These are phyloP conservation scores for Fusarium tuaranense DNA, from an alignment of 2,329 filamentous ascomycete species.

Conservation along the genomic window DNA sequence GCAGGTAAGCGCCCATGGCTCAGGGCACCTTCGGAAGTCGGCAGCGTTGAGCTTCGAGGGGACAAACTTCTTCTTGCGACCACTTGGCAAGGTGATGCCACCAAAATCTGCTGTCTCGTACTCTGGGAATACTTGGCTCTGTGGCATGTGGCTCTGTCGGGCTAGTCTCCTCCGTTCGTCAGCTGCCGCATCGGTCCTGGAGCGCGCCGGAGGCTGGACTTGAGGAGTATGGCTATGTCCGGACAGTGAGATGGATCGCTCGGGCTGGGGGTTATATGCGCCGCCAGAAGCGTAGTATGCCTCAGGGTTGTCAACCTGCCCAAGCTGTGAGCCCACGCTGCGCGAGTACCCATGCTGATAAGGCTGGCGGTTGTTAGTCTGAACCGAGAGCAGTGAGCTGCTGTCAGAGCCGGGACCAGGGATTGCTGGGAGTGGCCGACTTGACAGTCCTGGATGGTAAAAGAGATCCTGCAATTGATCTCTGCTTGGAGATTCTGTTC, in stretches of 20 bases:
- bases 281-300: slow-evolving; percentile 57
- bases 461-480: slow-evolving; percentile 91
- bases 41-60: slow-evolving; percentile 83
- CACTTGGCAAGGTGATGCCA: slow-evolving; percentile 83
- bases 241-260: slow-evolving; percentile 84
- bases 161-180: slow-evolving; percentile 70
- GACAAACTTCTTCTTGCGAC: slow-evolving; percentile 84
- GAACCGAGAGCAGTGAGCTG: slow-evolving; percentile 62
- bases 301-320: slow-evolving; percentile 60
- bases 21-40: slow-evolving; percentile 86
- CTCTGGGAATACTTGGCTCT: slow-evolving; percentile 65
- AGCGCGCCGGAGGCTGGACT: slow-evolving; percentile 85
- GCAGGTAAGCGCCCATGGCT: slow-evolving; percentile 94
- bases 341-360: slow-evolving; percentile 63
- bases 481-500: slow-evolving; percentile 73
- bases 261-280: slow-evolving; percentile 59
- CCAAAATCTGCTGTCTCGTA: slow-evolving; percentile 77
- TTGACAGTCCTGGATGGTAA: slow-evolving; percentile 85
- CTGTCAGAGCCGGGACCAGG: slow-evolving; percentile 73
- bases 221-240: slow-evolving; percentile 85
- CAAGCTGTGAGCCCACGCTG: slow-evolving; percentile 58
- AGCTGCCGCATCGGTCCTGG: slow-evolving; percentile 94
- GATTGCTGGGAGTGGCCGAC: slow-evolving; percentile 72
- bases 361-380: slow-evolving; percentile 54
- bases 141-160: slow-evolving; percentile 62